A percentile compares a stretch with the other conserved stretches of the same genome.
Conservation (phyloP, 495 filamentous ascomycete genomes). For the Sabuloglossum arenarium region DNA sequence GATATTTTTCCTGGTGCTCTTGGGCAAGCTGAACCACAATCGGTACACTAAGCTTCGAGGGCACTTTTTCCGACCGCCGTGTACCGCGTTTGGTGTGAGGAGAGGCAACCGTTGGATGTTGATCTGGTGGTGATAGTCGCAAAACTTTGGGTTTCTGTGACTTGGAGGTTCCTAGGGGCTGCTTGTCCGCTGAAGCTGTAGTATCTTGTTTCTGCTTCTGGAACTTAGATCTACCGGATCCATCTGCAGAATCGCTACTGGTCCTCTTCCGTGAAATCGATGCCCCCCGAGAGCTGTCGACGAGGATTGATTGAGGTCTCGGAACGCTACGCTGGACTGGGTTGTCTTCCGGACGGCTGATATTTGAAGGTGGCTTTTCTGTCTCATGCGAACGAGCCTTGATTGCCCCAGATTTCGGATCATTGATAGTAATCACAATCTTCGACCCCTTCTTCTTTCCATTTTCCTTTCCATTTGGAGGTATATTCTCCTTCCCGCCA, state of each 20-base stretch:
- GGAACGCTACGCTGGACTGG: neutral
- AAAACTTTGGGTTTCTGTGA: neutral
- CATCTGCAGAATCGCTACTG: neutral
- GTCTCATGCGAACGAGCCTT: neutral
- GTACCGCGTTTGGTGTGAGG: neutral
- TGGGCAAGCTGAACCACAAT: neutral
- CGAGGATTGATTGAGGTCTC: neutral
- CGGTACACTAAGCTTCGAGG: conserved; percentile 1
- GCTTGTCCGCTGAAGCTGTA: neutral
- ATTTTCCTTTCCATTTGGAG: conserved; percentile 10
- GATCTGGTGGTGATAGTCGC: neutral
- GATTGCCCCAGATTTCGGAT: neutral
- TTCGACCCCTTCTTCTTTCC: neutral
- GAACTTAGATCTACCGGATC: neutral
- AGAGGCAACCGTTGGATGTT: neutral
- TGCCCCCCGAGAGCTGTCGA: neutral
- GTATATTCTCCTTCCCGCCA: conserved; percentile 23
- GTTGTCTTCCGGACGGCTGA: neutral
- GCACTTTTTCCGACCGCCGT: neutral
- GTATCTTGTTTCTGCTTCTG: neutral
- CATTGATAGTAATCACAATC: neutral
- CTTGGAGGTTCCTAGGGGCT: neutral
- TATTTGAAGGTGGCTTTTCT: neutral
- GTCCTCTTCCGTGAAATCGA: neutral
- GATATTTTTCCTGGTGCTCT: conserved; percentile 20